phyloP scores from a whole-genome alignment of 164 flowering plant genomes.

The Berberis thunbergii region DNA sequence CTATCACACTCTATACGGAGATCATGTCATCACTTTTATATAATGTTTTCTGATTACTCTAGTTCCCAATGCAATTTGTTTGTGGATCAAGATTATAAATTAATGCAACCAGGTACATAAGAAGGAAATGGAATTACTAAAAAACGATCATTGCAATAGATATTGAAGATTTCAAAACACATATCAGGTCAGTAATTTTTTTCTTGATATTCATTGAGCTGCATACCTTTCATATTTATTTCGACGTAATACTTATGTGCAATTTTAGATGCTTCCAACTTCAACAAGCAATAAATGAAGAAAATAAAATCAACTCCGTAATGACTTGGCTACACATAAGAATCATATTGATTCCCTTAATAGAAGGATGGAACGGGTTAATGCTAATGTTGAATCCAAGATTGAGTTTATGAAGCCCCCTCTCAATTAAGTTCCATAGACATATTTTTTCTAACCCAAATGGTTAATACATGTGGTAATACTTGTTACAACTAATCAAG shows the following conservation, averaged over 20 bases:
- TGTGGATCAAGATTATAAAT: too few species aligned
- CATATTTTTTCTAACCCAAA: background rate
- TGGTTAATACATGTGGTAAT: background rate
- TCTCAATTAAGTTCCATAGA: background rate
- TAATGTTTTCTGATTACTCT: too few species aligned
- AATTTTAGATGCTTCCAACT: conserved; percentile 20
- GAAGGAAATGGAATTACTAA: conserved; percentile 32
- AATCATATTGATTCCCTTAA: conserved; percentile 32
- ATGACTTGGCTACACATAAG: conserved; percentile 36
- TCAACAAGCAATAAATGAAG: conserved; percentile 39
- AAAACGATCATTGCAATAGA: conserved; percentile 24
- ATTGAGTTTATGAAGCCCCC: conserved; percentile 25
- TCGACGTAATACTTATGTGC: background rate
- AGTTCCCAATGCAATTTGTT: too few species aligned
- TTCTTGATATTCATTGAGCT: too few species aligned
- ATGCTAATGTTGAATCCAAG: conserved; percentile 33
- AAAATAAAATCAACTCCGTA: conserved; percentile 34
- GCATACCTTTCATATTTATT: too few species aligned
- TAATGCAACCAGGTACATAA: conserved; percentile 29
- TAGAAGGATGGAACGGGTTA: conserved; percentile 32
- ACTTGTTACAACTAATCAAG: conserved; percentile 32
- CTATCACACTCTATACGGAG: too few species aligned
- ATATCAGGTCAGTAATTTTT: conserved; percentile 28
- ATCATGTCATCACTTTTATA: too few species aligned
- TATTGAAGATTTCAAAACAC: conserved; percentile 25